Evolutionary conservation across 257 asterid species (phyloP).

Genomic region (Penstemon davidsonii): DNA sequence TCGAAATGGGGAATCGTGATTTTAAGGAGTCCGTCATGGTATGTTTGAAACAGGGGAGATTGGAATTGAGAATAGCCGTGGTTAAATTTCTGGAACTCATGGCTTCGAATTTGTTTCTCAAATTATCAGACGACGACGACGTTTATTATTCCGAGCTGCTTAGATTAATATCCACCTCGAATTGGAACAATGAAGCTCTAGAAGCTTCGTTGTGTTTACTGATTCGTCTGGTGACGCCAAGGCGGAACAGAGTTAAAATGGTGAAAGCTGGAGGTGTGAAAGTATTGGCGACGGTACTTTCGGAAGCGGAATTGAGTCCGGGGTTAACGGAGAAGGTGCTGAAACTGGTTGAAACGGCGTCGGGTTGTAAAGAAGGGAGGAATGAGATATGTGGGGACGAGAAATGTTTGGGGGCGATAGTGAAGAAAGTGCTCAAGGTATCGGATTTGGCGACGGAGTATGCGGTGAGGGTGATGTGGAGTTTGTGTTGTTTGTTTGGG

Average conservation of each 20-base stretch:
- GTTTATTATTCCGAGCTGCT: slow-evolving; percentile 42
- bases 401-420: slow-evolving; percentile 46
- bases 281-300: slow-evolving; percentile 42
- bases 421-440: slow-evolving; percentile 65
- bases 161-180: slow-evolving; percentile 34
- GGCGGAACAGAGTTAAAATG: slow-evolving; percentile 41
- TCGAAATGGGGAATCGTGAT: slow-evolving; percentile 21
- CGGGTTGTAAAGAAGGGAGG: slow-evolving; percentile 72
- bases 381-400: slow-evolving; percentile 45
- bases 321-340: slow-evolving; percentile 47
- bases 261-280: slow-evolving; percentile 56
- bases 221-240: slow-evolving; percentile 36
- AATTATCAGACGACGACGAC: slow-evolving; percentile 47
- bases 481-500: slow-evolving; percentile 65
- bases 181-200: slow-evolving; percentile 36
- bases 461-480: slow-evolving; percentile 75
- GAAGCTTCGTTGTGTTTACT: slow-evolving; percentile 49
- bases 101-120: slow-evolving; percentile 25
- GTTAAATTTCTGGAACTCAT: slow-evolving; percentile 41
- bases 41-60: slow-evolving; percentile 38
- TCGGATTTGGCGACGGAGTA: slow-evolving; percentile 69
- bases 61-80: slow-evolving; percentile 38
- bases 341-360: slow-evolving; percentile 51
- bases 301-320: slow-evolving; percentile 46
- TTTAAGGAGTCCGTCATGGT: slow-evolving; percentile 27